phyloP scores from a whole-genome alignment of 495 filamentous ascomycete genomes.

The Astrothelium subdiscretum region DNA sequence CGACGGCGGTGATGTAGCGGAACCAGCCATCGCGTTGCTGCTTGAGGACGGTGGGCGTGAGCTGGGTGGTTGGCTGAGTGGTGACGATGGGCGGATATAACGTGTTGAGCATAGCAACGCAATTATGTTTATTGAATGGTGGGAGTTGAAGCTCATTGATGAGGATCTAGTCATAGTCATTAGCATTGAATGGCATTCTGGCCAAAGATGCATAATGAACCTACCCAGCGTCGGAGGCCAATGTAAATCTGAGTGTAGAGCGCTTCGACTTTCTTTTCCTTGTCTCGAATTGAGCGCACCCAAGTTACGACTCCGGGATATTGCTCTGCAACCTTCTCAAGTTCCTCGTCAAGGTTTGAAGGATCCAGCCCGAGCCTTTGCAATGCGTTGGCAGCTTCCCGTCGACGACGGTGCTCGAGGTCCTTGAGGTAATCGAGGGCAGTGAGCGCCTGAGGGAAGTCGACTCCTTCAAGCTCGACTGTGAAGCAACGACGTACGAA shows the following conservation, averaged over 20 bases:
- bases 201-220: conserved; percentile 14
- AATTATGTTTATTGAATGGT: conserved; percentile 57
- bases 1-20: conserved; percentile 49
- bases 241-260: conserved; percentile 57
- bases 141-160: conserved; percentile 58
- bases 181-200: too few species aligned
- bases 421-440: conserved; percentile 62
- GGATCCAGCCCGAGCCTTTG: conserved; percentile 60
- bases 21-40: conserved; percentile 56
- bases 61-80: conserved; percentile 38
- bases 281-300: conserved; percentile 41
- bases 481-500: conserved; percentile 56
- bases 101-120: conserved; percentile 66
- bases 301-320: conserved; percentile 44
- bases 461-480: conserved; percentile 43
- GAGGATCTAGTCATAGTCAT: conserved; percentile 50
- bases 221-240: conserved; percentile 59
- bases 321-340: conserved; percentile 32
- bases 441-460: conserved; percentile 61
- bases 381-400: conserved; percentile 73
- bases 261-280: conserved; percentile 46
- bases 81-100: conserved; percentile 48
- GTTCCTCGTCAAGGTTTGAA: conserved; percentile 26
- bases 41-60: conserved; percentile 42
- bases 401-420: conserved; percentile 51